Base-by-base conservation (phyloP, 805 yeast genomes). In the Scheffersomyces spartinae region DNA sequence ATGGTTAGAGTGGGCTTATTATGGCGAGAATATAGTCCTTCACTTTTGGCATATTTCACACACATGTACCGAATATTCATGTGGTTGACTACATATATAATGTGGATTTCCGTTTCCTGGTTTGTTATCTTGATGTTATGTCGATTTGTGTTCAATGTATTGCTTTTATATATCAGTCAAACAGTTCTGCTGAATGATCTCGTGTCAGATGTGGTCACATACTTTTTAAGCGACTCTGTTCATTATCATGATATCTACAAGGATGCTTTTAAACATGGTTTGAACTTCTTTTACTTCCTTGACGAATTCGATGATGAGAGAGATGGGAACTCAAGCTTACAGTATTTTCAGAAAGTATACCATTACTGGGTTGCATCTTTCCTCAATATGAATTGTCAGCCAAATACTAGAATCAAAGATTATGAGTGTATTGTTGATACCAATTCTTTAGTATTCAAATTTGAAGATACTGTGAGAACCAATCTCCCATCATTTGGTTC, bases 131-230 rank as follows among this genome's bases (percentile, higher is more conserved):
- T 7, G 9, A 15, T 6, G 15, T 13, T 4, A 12, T 15, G 16
- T 12, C 14, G 16, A 17, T 3, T 22, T 4, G 15, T 10, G 9
- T 22, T 22, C 7, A 7, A 15, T 22, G 9, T 2, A 9, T n/a
- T 10, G 8, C 12, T 15, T 14, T 7, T 9, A 15, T 5, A 15
- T 9, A 9, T 22, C n/a, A 10, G n/a, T 17, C 30, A 14, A 10
- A 21, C 23, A 10, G 21, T 26, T 12, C 13, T 35, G 3, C 8
- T 35, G 17, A 12, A 36, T 11, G 47, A 43, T 23, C 46, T 45
- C 22, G 30, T 49, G 17, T 21, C 30, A 14, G 61, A 55, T 27
- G 32, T 45, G n/a, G 19, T 43, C 27, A 49, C 60, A 5, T 55
- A 33, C 30, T 21, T 45, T 3, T 25, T 48, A 9, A 32, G 44